Conservation (phyloP, 768 basidiomycete genomes). For the Strobilomyces confusus region DNA sequence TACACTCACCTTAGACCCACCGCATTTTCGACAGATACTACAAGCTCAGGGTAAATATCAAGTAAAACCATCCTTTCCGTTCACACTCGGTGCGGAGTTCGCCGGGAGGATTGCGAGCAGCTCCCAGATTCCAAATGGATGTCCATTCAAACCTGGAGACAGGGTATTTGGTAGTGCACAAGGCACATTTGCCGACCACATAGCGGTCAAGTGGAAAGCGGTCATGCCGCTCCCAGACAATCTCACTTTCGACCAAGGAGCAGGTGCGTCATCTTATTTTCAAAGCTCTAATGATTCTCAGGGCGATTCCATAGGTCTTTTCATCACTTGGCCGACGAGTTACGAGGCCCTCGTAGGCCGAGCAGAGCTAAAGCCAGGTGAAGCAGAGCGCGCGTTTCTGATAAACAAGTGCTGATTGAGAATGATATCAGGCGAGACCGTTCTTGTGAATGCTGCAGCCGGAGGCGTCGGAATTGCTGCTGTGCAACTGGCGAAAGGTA, state of each 20-base stretch:
- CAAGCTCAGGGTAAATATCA: slow-evolving; percentile 92
- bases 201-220: slow-evolving; percentile 47
- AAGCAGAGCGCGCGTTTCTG: slow-evolving; percentile 8
- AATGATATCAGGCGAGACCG: slow-evolving; percentile 66
- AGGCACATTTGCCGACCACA: slow-evolving; percentile 78
- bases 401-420: slow-evolving; percentile 6
- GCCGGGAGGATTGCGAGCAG: slow-evolving; percentile 66
- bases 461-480: slow-evolving; percentile 94
- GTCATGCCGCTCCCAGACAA: slow-evolving; percentile 69
- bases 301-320: slow-evolving; percentile 49
- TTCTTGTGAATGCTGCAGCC: slow-evolving; percentile 92
- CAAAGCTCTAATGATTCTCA: not conserved
- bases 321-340: slow-evolving; percentile 88
- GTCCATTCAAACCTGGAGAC: slow-evolving; percentile 77
- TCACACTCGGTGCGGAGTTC: slow-evolving; percentile 82
- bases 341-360: slow-evolving; percentile 89
- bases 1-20: slow-evolving; percentile 5
- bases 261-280: slow-evolving; percentile 45
- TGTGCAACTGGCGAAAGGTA: slow-evolving; percentile 90
- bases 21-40: slow-evolving; percentile 51
- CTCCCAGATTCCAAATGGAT: slow-evolving; percentile 78
- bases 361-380: slow-evolving; percentile 74
- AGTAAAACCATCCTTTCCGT: slow-evolving; percentile 77
- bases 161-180: slow-evolving; percentile 81
- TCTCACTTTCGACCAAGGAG: slow-evolving; percentile 82